Conservation (phyloP, 768 basidiomycete genomes). For the Pulveroboletus frians region DNA sequence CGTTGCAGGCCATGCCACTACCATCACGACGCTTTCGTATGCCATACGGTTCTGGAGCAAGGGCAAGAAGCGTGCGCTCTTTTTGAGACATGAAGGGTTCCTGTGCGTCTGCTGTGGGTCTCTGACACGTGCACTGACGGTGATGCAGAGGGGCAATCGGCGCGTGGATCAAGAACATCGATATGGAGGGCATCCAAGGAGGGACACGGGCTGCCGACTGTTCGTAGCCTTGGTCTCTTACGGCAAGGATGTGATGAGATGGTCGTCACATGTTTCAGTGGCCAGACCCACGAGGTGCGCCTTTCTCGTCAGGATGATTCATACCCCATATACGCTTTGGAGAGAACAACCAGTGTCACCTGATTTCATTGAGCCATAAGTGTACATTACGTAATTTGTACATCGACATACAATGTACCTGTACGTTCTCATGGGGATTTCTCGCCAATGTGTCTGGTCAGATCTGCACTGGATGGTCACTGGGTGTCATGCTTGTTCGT, state of each 20-base stretch:
- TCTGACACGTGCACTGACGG: background rate
- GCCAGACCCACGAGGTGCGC: conserved; percentile 27
- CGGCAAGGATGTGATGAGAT: background rate
- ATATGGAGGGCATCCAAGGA: conserved; percentile 33
- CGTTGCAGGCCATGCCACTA: conserved; percentile 93
- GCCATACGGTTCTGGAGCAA: conserved; percentile 99
- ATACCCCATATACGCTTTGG: conserved; percentile 23
- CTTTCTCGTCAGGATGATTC: conserved; percentile 22
- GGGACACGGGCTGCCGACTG: conserved; percentile 1
- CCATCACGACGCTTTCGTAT: conserved; percentile 95
- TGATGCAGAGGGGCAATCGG: conserved; percentile 78
- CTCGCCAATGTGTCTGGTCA: background rate
- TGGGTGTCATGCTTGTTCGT: background rate
- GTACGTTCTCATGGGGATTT: background rate
- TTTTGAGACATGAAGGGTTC: conserved; percentile 97
- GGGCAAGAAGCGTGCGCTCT: conserved; percentile 92
- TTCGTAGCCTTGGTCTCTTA: conserved; percentile 8
- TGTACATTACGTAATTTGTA: conserved; percentile 18
- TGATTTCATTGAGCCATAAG: conserved; percentile 12
- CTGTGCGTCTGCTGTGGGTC: conserved; percentile 53
- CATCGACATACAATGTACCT: conserved; percentile 2
- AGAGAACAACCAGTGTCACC: conserved; percentile 4
- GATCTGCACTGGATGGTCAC: conserved; percentile 1
- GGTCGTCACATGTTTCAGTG: conserved; percentile 7
- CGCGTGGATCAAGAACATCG: conserved; percentile 97